These are phyloP conservation scores for Cucumis variabilis DNA, from an alignment of 331 rosid genomes.

Conservation along the genomic window DNA sequence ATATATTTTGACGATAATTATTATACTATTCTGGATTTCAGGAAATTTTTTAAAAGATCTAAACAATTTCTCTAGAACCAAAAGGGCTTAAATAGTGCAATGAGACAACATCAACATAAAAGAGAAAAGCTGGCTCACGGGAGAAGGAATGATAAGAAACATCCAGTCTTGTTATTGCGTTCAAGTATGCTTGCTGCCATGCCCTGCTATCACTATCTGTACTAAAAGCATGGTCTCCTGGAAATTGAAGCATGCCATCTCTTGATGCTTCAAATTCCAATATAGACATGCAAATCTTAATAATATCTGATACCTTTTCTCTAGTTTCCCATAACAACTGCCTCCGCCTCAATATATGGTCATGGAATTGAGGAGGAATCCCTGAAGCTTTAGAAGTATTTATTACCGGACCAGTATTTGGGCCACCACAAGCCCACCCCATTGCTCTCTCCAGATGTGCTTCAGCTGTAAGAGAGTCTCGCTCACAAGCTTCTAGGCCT, in stretches of 20 bases:
- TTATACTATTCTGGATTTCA: slow-evolving; percentile 2
- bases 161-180: slow-evolving; percentile 76
- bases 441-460: slow-evolving; percentile 98
- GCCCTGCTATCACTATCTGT: slow-evolving; percentile 67
- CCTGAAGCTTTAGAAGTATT: slow-evolving; percentile 76
- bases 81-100: not conserved
- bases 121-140: slow-evolving; percentile 56
- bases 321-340: slow-evolving; percentile 78
- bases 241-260: slow-evolving; percentile 71
- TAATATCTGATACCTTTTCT: slow-evolving; percentile 83
- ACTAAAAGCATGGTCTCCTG: slow-evolving; percentile 71
- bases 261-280: slow-evolving; percentile 95
- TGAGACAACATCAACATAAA: slow-evolving; percentile 5
- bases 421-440: slow-evolving; percentile 97
- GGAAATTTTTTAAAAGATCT: not conserved
- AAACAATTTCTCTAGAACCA: not conserved
- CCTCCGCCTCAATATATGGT: slow-evolving; percentile 75
- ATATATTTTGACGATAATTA: not conserved
- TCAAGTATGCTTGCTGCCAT: slow-evolving; percentile 91
- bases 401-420: slow-evolving; percentile 68
- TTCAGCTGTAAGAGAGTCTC: slow-evolving; percentile 78
- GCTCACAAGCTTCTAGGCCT: slow-evolving; percentile 83
- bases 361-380: slow-evolving; percentile 94
- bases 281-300: slow-evolving; percentile 73
- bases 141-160: slow-evolving; percentile 79